Evolutionary conservation across 345 rosid species (phyloP).

Genomic region (Angophora floribunda): DNA sequence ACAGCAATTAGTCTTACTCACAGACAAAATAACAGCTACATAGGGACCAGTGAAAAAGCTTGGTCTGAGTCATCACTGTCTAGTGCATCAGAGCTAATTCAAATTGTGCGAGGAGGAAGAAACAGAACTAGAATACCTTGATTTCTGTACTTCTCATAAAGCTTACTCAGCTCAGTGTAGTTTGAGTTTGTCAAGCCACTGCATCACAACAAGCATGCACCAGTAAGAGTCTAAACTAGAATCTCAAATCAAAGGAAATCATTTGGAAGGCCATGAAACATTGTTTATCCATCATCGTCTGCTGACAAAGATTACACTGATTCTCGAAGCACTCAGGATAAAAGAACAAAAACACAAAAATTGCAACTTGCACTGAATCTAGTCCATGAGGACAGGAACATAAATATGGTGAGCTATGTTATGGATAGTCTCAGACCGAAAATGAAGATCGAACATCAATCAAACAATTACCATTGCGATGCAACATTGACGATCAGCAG

Average conservation of each 20-base stretch:
- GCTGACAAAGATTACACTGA: background rate
- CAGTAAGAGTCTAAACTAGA: background rate
- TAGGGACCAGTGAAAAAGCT: background rate
- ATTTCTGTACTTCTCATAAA: conserved; percentile 74
- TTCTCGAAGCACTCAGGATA: background rate
- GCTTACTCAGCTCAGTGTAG: conserved; percentile 72
- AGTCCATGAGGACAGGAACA: background rate
- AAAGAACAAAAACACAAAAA: background rate
- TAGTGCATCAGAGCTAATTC: background rate
- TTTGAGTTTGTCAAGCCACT: conserved; percentile 89
- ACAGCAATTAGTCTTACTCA: background rate
- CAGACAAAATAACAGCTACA: background rate
- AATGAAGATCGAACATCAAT: background rate
- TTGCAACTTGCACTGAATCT: background rate
- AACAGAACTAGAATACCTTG: conserved; percentile 35
- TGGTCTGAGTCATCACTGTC: background rate
- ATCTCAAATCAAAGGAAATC: background rate
- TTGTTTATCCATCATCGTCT: background rate
- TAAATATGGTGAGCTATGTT: background rate
- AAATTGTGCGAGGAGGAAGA: background rate
- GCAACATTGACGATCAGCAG: conserved; percentile 95
- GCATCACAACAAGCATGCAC: conserved; percentile 1
- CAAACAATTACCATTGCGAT: conserved; percentile 57
- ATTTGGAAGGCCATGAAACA: background rate
- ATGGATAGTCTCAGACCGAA: background rate